Base-by-base conservation (phyloP, 352 stramenopile genomes). In the Globisporangium abappressorium region DNA sequence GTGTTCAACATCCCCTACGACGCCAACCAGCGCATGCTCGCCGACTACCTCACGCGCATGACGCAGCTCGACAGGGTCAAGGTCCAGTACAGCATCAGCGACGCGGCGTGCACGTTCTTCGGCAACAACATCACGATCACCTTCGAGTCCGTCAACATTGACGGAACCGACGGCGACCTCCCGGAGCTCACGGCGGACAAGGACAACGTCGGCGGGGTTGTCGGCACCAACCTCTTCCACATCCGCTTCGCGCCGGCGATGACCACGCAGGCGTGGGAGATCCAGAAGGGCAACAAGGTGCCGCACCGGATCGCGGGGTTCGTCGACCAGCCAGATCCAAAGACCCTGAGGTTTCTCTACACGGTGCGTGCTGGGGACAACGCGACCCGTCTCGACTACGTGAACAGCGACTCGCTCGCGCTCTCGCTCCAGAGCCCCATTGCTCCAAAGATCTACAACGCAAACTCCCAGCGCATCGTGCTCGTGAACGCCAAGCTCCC, bases 71-170 rank as follows among this genome's bases (percentile, higher is more conserved):
- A 90, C 67, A 64, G 74, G 28, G 81, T 94, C 14, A 65, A 70
- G 1, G 72, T 94, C 36, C 69, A 78, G 22, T 94, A 90, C 68
- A 83, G 71, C 33, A 87, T 91, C 38, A 72, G 81, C 15, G 85
- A 81, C 66, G 64, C 70, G 0, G 82, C 84, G 43, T 92, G 85
- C 62, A 90, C 84, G n/a, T 94, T 83, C 59, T 86, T 90, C 51
- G 85, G 85, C 30, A 94, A 92, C 68, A 91, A 91, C 65, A 91
- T 92, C 64, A 91, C 81, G 0, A 63, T 94, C 24, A 90, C 83
- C 1, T 94, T 91, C 68, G 84, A 92, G 57, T 89, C 81, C 4
- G 78, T 92, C 63, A 94, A 94, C 66, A 79, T 89, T 26, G 73
- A 74, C 34, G 81, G 82, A 30, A 61, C 57, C 6, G 85, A 94